Evolutionary conservation across 495 filamentous ascomycete species (phyloP), one percentile per base, ranked within the genome.

Genomic region (Durotheca rogersii): DNA sequence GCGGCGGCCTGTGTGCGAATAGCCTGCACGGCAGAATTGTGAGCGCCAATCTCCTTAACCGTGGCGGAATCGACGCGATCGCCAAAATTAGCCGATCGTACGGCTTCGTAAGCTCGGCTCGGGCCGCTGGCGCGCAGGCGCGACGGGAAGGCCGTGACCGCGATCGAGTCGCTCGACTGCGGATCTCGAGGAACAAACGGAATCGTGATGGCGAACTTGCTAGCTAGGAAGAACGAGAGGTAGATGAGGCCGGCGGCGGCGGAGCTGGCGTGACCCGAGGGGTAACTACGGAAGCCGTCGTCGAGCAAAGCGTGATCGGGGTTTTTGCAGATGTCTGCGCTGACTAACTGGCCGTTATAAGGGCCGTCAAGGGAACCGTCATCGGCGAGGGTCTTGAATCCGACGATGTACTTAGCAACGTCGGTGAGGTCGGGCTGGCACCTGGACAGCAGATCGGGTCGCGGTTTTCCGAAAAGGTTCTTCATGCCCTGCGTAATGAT

Each of bases 201-300:
- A 18, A 80, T 57, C 32, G 72, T 78, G 50, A 80, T 77, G 25
- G 75, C 73, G 43, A 85, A 80, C 53, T 83, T 84, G 65, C 77
- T 81, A 39, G 80, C 80, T 21, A 85, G 62, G 69, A 82, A 85
- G 39, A 88, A 76, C 2, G 87, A 85, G 9, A 90, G 80, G 61
- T 90, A 95, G 60, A 90, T 83, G 21, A 95, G 71, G 3, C 90
- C 61, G 14, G 87, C 86, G 31, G 90, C 90, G 9, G 90, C 69
- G 14, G 76, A 75, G 43, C 68, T 69, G 18, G 77, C 64, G 54
- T 84, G 81, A 55, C 87, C 87, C 37, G 83, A 87, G 17, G 90
- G 90, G 70, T 87, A 95, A 53, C 86, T 90, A 38, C 84, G 81
- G 63, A 95, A 95, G 1, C 89, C 90, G 65, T 95, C 90, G 58